Conservation (phyloP, 1,284 basidiomycete genomes). For the Kalmanozyma brasiliensis region DNA sequence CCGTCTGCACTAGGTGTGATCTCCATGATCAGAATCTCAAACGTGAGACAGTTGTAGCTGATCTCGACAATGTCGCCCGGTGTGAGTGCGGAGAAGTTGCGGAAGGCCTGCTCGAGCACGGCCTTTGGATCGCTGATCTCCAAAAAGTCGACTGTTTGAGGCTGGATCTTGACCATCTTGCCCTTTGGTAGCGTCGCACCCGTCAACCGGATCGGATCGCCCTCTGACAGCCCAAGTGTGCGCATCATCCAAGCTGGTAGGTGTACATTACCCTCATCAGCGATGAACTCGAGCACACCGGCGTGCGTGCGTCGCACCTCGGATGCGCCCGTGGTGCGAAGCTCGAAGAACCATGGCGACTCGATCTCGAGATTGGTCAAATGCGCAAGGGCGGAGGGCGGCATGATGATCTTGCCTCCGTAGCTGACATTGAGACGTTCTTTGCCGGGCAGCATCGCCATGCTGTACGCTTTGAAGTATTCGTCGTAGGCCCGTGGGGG, state of each 20-base stretch:
- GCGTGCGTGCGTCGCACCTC: constrained; percentile 77
- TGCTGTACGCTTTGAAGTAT: constrained; percentile 76
- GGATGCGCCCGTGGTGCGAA: constrained; percentile 78
- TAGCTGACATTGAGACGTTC: constrained; percentile 88
- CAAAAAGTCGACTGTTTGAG: constrained; percentile 92
- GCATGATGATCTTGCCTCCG: constrained; percentile 99
- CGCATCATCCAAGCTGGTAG: constrained; percentile 99
- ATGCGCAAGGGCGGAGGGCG: constrained; percentile 89
- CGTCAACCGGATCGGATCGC: constrained; percentile 91
- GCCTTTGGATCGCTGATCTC: constrained; percentile 91
- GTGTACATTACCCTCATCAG: constrained; percentile 93
- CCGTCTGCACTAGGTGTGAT: constrained; percentile 79
- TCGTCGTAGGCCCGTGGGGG: constrained; percentile 65
- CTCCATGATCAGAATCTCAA: constrained; percentile 96
- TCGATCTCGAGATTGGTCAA: constrained; percentile 89
- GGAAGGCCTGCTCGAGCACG: constrained; percentile 92
- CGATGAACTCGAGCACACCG: constrained; percentile 98
- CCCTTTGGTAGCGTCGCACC: constrained; percentile 90
- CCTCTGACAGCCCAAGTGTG: constrained; percentile 88
- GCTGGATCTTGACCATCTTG: constrained; percentile 95
- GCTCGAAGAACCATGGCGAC: constrained; percentile 93
- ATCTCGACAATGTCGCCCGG: constrained; percentile 70
- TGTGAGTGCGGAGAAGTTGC: constrained; percentile 81
- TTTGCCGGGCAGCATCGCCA: constrained; percentile 83
- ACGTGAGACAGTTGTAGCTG: constrained; percentile 78